phyloP scores from a whole-genome alignment of 305 asterid species.

The Fraxinus latifolia region DNA sequence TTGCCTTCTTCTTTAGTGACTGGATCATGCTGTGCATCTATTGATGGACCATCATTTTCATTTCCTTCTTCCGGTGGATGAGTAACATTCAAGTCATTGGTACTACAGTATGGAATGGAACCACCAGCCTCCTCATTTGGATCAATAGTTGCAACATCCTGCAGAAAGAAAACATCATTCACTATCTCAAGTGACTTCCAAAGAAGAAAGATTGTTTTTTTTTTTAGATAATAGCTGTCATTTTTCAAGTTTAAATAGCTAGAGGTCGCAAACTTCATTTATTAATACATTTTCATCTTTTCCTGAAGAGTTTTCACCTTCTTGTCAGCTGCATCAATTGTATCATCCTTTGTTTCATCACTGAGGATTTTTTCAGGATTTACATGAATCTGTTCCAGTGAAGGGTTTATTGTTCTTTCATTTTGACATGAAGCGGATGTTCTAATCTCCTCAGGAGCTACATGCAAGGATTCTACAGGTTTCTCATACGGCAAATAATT shows the following conservation, averaged over 20 bases:
- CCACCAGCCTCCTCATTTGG: slow-evolving; percentile 10
- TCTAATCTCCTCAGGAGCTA: slow-evolving; percentile 20
- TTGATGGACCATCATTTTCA: slow-evolving; percentile 4
- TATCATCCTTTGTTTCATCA: slow-evolving; percentile 21
- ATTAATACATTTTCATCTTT: neutral
- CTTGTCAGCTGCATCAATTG: neutral
- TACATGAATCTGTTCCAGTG: slow-evolving; percentile 15
- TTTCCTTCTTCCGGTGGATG: slow-evolving; percentile 6
- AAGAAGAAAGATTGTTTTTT: neutral
- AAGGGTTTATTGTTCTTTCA: slow-evolving; percentile 19
- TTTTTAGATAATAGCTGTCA: neutral
- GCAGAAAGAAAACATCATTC: slow-evolving; percentile 13
- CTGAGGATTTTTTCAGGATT: slow-evolving; percentile 20
- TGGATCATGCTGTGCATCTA: slow-evolving; percentile 7
- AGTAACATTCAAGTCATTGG: neutral
- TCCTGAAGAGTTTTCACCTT: slow-evolving; percentile 21
- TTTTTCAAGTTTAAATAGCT: neutral
- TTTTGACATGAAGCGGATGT: slow-evolving; percentile 28
- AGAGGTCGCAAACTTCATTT: neutral
- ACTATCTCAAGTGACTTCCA: neutral
- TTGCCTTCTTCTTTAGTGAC: slow-evolving; percentile 12
- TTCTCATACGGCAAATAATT: slow-evolving; percentile 20
- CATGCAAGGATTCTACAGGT: slow-evolving; percentile 30
- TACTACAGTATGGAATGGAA: neutral
- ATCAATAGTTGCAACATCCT: slow-evolving; percentile 26